These are phyloP conservation scores for Trichoderma pleuroti DNA, from an alignment of 2,329 filamentous ascomycete species.

Conservation along the genomic window DNA sequence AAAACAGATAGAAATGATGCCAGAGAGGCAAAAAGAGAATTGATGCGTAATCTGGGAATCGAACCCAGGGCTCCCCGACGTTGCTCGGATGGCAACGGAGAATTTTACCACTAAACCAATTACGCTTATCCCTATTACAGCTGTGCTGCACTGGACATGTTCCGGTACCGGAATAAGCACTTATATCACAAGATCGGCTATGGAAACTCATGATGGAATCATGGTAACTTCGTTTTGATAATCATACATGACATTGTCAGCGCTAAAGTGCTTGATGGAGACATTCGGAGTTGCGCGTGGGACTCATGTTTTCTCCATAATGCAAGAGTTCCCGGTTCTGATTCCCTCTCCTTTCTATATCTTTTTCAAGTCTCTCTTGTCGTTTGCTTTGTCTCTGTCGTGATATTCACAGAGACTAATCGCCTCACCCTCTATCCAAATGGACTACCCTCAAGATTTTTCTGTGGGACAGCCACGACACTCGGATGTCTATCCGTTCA, in stretches of 20 bases:
- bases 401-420: neutral
- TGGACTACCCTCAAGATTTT: neutral
- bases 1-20: neutral
- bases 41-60: conserved; percentile 34
- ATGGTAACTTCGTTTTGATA: neutral
- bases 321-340: neutral
- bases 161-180: neutral
- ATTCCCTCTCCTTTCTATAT: neutral
- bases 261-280: neutral
- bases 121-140: conserved; percentile 22
- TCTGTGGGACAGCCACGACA: neutral
- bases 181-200: neutral
- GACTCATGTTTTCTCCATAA: neutral
- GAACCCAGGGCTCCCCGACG: conserved; percentile 35
- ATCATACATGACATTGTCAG: neutral
- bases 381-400: neutral
- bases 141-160: neutral
- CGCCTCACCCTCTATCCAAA: neutral
- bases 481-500: neutral
- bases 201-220: neutral
- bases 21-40: conserved; percentile 17
- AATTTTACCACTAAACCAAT: conserved; percentile 38
- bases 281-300: neutral
- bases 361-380: neutral
- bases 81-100: conserved; percentile 33